Evolutionary conservation across 345 rosid genomes (phyloP).

Genomic region (Ailanthus altissimus): DNA sequence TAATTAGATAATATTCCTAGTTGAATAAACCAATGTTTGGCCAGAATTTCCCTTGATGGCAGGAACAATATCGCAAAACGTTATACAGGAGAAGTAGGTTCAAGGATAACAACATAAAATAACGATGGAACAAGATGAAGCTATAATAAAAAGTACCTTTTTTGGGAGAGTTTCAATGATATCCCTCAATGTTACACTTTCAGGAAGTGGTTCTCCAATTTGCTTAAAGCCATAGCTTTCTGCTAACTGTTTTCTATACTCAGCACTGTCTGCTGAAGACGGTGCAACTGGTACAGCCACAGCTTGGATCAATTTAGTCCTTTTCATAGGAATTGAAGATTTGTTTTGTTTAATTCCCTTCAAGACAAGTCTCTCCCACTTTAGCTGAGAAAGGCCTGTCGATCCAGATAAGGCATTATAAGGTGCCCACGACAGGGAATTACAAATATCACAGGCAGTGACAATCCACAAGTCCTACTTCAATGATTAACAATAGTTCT

Average conservation of each 20-base stretch:
- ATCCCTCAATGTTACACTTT: conserved; percentile 68
- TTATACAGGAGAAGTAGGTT: neutral
- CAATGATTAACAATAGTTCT: neutral
- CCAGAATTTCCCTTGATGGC: conserved; percentile 8
- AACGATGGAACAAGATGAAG: conserved; percentile 4
- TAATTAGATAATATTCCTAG: too few species aligned
- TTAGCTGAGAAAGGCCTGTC: conserved; percentile 52
- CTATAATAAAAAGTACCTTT: conserved; percentile 43
- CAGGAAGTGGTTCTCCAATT: conserved; percentile 90
- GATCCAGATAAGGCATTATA: conserved; percentile 26
- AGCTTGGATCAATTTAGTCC: conserved; percentile 47
- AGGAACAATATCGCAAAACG: neutral
- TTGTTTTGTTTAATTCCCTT: conserved; percentile 39
- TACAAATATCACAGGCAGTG: conserved; percentile 2
- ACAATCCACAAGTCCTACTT: neutral
- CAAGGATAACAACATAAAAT: conserved; percentile 2
- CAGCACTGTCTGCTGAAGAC: conserved; percentile 54
- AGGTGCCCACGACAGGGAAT: conserved; percentile 5
- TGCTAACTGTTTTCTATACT: conserved; percentile 63
- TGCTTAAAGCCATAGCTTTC: conserved; percentile 80
- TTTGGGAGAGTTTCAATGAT: conserved; percentile 78
- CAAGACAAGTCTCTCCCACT: conserved; percentile 42
- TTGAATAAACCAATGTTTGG: too few species aligned
- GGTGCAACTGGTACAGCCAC: conserved; percentile 68
- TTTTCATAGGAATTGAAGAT: conserved; percentile 34